phyloP scores from a whole-genome alignment of 2,329 filamentous ascomycete genomes.

The Ceratocystis cacaofunesta region DNA sequence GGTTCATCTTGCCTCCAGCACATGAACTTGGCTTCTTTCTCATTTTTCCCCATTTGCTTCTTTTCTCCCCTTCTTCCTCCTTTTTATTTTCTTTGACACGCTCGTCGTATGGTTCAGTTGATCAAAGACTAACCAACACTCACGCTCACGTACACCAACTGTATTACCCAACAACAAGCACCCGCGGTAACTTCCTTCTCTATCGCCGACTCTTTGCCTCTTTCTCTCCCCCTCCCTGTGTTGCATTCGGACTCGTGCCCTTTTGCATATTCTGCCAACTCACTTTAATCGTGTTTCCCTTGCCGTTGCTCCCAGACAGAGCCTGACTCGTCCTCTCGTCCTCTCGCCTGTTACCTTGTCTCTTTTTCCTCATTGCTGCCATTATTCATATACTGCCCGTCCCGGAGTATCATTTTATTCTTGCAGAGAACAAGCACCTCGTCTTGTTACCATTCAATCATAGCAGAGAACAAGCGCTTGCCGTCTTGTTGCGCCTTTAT shows the following conservation, averaged over 20 bases:
- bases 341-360: too few species aligned
- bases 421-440: slow-evolving; percentile 2
- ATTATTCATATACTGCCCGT: not conserved
- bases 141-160: not conserved
- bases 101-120: too few species aligned
- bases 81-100: too few species aligned
- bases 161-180: not conserved
- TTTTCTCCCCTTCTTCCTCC: too few species aligned
- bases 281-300: not conserved
- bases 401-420: not conserved
- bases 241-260: not conserved
- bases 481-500: not conserved
- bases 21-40: not conserved
- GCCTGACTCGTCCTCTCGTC: too few species aligned
- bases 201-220: not conserved
- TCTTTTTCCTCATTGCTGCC: too few species aligned
- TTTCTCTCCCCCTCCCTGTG: not conserved
- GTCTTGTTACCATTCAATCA: not conserved
- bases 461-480: not conserved
- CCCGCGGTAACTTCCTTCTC: not conserved
- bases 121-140: not conserved
- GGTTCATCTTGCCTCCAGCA: not conserved
- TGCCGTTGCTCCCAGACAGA: too few species aligned
- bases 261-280: not conserved
- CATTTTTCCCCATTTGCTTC: not conserved